These are phyloP conservation scores for Ananas comosus DNA, from an alignment of 176 grass and related monocot genomes.

Conservation along the genomic window DNA sequence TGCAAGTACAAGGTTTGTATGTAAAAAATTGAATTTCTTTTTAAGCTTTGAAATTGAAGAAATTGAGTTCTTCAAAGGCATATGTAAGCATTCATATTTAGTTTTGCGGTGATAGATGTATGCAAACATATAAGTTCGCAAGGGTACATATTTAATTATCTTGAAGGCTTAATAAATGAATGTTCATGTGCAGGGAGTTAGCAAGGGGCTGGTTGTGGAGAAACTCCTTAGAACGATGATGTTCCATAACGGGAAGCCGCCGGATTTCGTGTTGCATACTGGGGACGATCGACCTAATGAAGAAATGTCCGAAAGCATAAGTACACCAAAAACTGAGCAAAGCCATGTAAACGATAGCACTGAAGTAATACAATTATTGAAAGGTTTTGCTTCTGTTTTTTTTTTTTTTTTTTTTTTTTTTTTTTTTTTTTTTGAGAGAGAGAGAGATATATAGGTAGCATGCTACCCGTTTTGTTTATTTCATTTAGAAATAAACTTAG, in stretches of 20 bases:
- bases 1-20: too few species aligned
- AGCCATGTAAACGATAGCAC: constrained; percentile 51
- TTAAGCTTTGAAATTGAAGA: neutral
- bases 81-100: neutral
- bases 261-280: constrained; percentile 46
- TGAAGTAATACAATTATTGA: constrained; percentile 54
- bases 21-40: too few species aligned
- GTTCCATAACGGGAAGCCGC: constrained; percentile 18
- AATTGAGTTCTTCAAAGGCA: constrained; percentile 9
- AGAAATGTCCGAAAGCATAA: constrained; percentile 50
- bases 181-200: constrained; percentile 32
- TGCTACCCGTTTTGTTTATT: too few species aligned
- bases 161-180: neutral
- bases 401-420: too few species aligned
- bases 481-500: too few species aligned
- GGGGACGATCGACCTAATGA: constrained; percentile 61
- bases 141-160: neutral
- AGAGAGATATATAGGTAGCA: too few species aligned
- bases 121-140: neutral
- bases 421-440: too few species aligned
- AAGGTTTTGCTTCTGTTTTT: constrained; percentile 23
- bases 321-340: constrained; percentile 48
- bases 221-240: constrained; percentile 23
- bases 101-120: too few species aligned
- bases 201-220: constrained; percentile 39